Evolutionary conservation across 139 green algal genomes (phyloP).

Genomic region (Eudorina sp.): DNA sequence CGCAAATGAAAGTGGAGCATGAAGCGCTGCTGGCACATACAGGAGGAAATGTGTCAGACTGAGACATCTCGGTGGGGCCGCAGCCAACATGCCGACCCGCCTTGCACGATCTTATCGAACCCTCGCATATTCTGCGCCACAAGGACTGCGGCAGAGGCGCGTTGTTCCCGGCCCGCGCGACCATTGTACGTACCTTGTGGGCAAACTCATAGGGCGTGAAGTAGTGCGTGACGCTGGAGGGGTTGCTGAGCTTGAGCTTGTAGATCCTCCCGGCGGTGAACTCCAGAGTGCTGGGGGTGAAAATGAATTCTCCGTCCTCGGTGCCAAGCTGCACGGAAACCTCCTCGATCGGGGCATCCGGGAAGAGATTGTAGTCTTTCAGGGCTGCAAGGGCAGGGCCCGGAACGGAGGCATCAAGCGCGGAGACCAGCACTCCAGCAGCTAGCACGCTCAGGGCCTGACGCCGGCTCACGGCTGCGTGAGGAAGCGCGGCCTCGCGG

Average conservation of each 20-base stretch:
- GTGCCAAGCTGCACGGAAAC: conserved; percentile 23
- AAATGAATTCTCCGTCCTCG: conserved; percentile 14
- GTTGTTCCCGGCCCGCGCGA: no score
- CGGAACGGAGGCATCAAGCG: no score
- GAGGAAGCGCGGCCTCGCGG: not conserved
- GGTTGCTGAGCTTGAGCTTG: conserved; percentile 55
- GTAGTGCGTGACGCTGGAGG: conserved; percentile 46
- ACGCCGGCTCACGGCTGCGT: not conserved
- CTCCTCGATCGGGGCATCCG: conserved; percentile 18
- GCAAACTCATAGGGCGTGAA: conserved; percentile 47
- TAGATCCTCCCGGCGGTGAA: conserved; percentile 11
- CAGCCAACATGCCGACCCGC: no score
- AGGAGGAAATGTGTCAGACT: no score
- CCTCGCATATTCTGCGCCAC: no score
- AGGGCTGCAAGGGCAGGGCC: not conserved
- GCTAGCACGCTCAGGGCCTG: not conserved
- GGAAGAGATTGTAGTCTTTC: conserved; percentile 31
- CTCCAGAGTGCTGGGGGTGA: conserved; percentile 31
- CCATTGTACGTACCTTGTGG: not conserved
- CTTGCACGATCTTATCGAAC: no score
- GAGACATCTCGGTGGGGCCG: no score
- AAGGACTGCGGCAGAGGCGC: no score
- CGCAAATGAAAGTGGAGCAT: no score
- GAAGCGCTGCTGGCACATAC: no score
- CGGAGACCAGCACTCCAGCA: not conserved